These are phyloP conservation scores for Lentinula sp. DNA, from an alignment of 768 basidiomycete species.

Conservation along the genomic window DNA sequence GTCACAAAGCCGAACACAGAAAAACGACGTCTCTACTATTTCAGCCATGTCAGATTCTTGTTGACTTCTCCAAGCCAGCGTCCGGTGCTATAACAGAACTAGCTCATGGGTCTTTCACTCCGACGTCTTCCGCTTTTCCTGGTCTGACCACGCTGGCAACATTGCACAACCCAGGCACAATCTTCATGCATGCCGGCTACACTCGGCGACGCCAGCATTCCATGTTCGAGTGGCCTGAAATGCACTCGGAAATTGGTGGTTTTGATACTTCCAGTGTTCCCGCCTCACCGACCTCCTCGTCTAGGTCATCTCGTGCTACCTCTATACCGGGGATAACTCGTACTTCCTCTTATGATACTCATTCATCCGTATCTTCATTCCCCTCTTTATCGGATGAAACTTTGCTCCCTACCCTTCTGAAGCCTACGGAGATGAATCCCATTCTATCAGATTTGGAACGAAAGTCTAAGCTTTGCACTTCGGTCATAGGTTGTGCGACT, in stretches of 20 bases:
- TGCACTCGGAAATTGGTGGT: background rate
- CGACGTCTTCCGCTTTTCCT: constrained; percentile 25
- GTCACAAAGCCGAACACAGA: background rate
- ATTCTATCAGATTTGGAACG: constrained; percentile 46
- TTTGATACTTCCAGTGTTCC: constrained; percentile 6
- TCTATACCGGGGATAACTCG: constrained; percentile 35
- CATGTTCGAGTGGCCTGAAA: constrained; percentile 5
- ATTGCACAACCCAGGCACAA: constrained; percentile 10
- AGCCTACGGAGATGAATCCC: constrained; percentile 29
- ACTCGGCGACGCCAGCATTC: constrained; percentile 10
- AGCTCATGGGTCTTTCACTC: constrained; percentile 32
- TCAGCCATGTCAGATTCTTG: constrained; percentile 20
- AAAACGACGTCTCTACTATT: constrained; percentile 10
- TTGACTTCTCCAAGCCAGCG: constrained; percentile 16
- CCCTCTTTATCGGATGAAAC: constrained; percentile 9
- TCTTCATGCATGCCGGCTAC: constrained; percentile 16
- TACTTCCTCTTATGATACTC: constrained; percentile 23
- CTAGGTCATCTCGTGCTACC: constrained; percentile 8
- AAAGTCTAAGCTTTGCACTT: constrained; percentile 42
- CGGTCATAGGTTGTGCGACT: constrained; percentile 36
- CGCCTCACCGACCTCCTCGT: constrained; percentile 10
- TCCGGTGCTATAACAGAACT: constrained; percentile 15
- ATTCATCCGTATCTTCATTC: constrained; percentile 17
- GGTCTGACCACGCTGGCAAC: constrained; percentile 19
- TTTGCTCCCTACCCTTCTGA: constrained; percentile 5